Evolutionary conservation across 345 rosid genomes (phyloP).

Genomic region (Acer saccharum): DNA sequence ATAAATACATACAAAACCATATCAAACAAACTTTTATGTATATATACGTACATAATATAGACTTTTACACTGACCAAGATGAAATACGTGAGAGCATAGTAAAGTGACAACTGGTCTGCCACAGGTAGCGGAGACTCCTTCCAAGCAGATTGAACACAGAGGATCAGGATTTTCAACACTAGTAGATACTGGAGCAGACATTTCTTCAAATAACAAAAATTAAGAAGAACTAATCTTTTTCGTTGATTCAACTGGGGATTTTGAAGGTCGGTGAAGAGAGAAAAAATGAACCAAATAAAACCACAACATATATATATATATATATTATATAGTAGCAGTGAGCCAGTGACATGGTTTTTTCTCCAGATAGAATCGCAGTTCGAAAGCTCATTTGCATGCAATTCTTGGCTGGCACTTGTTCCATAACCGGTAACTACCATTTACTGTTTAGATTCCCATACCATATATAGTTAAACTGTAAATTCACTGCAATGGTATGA

Average conservation of each 20-base stretch:
- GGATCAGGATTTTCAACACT: neutral
- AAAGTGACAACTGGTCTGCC: conserved; percentile 18
- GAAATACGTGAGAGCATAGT: conserved; percentile 24
- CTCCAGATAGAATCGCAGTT: neutral
- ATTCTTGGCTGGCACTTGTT: neutral
- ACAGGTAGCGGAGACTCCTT: conserved; percentile 10
- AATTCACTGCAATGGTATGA: neutral
- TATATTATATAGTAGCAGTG: neutral
- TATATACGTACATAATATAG: too few relatives aligned
- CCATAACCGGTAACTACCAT: neutral
- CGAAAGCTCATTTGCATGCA: neutral
- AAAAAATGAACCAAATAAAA: neutral
- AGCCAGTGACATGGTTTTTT: neutral
- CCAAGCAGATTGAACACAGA: conserved; percentile 19
- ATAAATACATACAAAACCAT: neutral
- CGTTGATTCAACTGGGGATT: neutral
- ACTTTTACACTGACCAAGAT: conserved; percentile 23
- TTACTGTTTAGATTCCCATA: too few relatives aligned
- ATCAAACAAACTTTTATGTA: too few relatives aligned
- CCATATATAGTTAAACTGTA: neutral
- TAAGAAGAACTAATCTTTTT: neutral
- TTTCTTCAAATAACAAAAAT: neutral
- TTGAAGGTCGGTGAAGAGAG: neutral
- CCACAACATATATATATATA: too few relatives aligned
- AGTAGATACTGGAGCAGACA: conserved; percentile 2